phyloP scores from a whole-genome alignment of 495 filamentous ascomycete species.

The Annulohypoxylon stygium region DNA sequence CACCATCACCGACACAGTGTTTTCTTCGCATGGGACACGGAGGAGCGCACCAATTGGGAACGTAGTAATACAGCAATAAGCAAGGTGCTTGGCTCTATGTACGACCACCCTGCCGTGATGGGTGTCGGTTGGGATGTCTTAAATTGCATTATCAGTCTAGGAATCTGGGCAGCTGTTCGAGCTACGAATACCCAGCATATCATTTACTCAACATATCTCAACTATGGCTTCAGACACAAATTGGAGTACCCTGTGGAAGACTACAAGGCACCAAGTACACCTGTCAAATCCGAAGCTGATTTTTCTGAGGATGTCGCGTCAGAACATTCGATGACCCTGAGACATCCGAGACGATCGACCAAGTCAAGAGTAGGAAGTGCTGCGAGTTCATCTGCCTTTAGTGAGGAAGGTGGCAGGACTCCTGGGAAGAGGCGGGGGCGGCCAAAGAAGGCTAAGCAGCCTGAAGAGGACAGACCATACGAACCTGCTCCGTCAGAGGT shows the following conservation, averaged over 20 bases:
- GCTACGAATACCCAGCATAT: constrained; percentile 60
- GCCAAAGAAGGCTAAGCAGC: constrained; percentile 50
- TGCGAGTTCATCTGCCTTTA: constrained; percentile 34
- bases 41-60: constrained; percentile 57
- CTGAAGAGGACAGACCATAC: constrained; percentile 50
- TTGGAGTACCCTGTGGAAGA: constrained; percentile 17
- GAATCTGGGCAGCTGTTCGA: constrained; percentile 66
- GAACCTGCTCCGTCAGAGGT: constrained; percentile 46
- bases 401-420: constrained; percentile 35
- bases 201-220: constrained; percentile 43
- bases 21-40: constrained; percentile 58
- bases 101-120: constrained; percentile 63
- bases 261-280: constrained; percentile 8
- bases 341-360: constrained; percentile 36
- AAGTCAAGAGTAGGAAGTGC: constrained; percentile 41
- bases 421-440: constrained; percentile 34
- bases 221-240: constrained; percentile 29
- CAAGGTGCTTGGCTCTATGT: constrained; percentile 57
- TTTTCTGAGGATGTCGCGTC: constrained; percentile 30
- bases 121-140: constrained; percentile 65
- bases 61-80: constrained; percentile 58
- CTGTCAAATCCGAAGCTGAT: constrained; percentile 31
- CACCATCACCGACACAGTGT: constrained; percentile 61
- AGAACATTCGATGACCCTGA: constrained; percentile 44
- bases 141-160: constrained; percentile 63